Conservation (phyloP, 805 yeast genomes). For the Tetrapisispora namnaoensis region DNA sequence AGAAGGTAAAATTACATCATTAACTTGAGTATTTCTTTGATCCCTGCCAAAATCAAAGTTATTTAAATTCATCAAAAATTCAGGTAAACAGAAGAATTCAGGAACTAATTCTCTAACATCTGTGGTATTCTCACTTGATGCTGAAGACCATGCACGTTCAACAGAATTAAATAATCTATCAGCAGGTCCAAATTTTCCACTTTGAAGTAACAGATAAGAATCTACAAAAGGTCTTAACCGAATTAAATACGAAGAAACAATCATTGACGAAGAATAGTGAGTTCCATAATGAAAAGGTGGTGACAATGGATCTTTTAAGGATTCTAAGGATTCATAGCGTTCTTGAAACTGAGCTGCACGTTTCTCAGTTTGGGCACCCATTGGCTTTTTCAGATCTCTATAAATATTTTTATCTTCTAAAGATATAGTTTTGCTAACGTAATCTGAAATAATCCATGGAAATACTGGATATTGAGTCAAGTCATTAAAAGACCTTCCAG, state of each 20-base stretch:
- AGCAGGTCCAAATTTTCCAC: constrained; percentile 83
- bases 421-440: constrained; percentile 61
- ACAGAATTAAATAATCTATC: constrained; percentile 71
- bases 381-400: constrained; percentile 75
- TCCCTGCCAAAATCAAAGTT: constrained; percentile 58
- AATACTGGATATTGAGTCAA: constrained; percentile 85
- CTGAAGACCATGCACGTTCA: constrained; percentile 71
- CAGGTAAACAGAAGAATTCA: constrained; percentile 76
- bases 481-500: constrained; percentile 85
- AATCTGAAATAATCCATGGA: constrained; percentile 86
- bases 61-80: constrained; percentile 58
- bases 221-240: constrained; percentile 74
- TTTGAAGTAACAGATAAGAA: constrained; percentile 69
- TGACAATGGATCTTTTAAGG: constrained; percentile 46
- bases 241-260: constrained; percentile 71
- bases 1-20: constrained; percentile 62
- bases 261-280: constrained; percentile 90
- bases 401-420: constrained; percentile 49
- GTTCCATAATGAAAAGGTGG: constrained; percentile 91
- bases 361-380: constrained; percentile 72
- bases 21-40: constrained; percentile 48
- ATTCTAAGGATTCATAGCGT: constrained; percentile 58
- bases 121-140: constrained; percentile 69
- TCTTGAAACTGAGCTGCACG: constrained; percentile 59
- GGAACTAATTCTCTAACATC: constrained; percentile 86